Evolutionary conservation across 345 rosid species (phyloP).

Genomic region (Salix caprea): DNA sequence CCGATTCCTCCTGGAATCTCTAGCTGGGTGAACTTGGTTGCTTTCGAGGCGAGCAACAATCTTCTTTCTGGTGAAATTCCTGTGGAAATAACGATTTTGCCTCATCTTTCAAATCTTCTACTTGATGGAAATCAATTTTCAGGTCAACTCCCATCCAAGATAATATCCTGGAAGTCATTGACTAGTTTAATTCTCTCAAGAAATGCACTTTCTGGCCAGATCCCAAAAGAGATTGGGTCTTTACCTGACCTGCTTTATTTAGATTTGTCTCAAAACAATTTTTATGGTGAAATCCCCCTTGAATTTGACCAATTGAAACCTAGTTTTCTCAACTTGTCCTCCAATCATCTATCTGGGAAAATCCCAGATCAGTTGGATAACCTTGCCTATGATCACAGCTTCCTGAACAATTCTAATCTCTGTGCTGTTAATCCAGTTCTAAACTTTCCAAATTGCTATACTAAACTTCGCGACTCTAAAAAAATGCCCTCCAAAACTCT

Average conservation of each 20-base stretch:
- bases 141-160: constrained; percentile 55
- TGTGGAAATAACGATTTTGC: constrained; percentile 48
- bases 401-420: constrained; percentile 62
- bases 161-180: constrained; percentile 62
- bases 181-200: constrained; percentile 45
- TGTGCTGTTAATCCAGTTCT: constrained; percentile 48
- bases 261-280: constrained; percentile 65
- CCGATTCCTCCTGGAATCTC: constrained; percentile 49
- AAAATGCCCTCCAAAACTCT: constrained; percentile 44
- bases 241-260: constrained; percentile 46
- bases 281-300: constrained; percentile 64
- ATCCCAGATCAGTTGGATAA: constrained; percentile 54
- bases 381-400: constrained; percentile 63
- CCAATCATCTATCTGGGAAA: constrained; percentile 58
- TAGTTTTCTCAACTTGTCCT: constrained; percentile 52
- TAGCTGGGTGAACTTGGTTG: constrained; percentile 51
- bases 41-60: constrained; percentile 66
- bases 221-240: constrained; percentile 57
- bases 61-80: constrained; percentile 60
- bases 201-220: constrained; percentile 63
- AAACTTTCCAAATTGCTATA: constrained; percentile 53
- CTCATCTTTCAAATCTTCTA: constrained; percentile 33
- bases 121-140: constrained; percentile 64
- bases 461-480: constrained; percentile 15
- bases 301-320: constrained; percentile 49